Conservation (phyloP, 2,329 filamentous ascomycete species). For the Phialophora chinensis region DNA sequence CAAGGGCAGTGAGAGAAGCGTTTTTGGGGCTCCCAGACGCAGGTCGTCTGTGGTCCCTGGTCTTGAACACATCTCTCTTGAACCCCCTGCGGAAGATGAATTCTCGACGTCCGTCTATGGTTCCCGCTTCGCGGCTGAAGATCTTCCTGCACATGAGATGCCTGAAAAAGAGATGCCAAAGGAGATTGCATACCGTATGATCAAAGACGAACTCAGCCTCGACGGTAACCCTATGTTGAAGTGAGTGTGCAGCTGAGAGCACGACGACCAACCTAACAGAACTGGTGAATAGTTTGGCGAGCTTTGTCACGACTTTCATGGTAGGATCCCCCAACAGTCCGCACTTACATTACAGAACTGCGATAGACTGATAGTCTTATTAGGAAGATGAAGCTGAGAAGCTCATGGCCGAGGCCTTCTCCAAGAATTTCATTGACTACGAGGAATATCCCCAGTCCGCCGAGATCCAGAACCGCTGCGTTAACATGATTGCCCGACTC, state of each 20-base stretch:
- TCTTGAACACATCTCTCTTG: constrained; percentile 47
- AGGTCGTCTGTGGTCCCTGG: constrained; percentile 37
- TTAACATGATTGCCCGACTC: constrained; percentile 86
- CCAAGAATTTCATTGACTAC: constrained; percentile 95
- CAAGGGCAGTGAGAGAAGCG: constrained; percentile 6
- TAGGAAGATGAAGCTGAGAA: constrained; percentile 94
- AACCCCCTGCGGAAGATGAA: constrained; percentile 54
- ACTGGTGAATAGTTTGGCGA: constrained; percentile 69
- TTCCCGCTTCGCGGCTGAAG: constrained; percentile 78
- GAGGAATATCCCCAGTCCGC: constrained; percentile 82
- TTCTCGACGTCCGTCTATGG: constrained; percentile 85
- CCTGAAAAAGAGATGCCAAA: constrained; percentile 88
- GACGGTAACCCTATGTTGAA: constrained; percentile 87
- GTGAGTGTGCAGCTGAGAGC: constrained; percentile 40
- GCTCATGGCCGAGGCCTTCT: constrained; percentile 89
- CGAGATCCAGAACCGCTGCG: constrained; percentile 89
- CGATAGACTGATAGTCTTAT: constrained; percentile 2
- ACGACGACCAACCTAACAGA: constrained; percentile 14
- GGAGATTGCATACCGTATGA: constrained; percentile 94
- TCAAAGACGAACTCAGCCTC: constrained; percentile 89
- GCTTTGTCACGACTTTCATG: constrained; percentile 97
- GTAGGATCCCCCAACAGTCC: constrained; percentile 51
- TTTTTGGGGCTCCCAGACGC: constrained; percentile 25
- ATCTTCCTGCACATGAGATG: constrained; percentile 84
- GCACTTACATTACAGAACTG: not conserved